A percentile compares a stretch with the other conserved stretches of the same genome.
Conservation (phyloP, 108 stramenopile species). For the Parietichytrium sp. region DNA sequence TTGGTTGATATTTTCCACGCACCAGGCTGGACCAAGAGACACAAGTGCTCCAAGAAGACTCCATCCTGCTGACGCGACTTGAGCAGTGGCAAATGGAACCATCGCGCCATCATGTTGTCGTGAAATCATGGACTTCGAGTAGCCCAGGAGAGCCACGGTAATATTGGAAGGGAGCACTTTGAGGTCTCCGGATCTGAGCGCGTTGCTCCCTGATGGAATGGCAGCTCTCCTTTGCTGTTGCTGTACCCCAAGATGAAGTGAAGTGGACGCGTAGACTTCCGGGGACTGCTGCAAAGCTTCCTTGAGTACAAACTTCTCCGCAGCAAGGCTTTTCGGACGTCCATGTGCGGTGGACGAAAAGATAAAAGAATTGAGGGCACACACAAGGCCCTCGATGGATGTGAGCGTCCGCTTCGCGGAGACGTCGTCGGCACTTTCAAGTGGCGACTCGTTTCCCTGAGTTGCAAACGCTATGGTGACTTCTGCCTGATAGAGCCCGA, state of each 20-base stretch:
- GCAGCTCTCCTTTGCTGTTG: neutral
- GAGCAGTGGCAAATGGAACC: neutral
- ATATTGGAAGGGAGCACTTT: neutral
- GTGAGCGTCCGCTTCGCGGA: neutral
- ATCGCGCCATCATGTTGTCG: conserved; percentile 27
- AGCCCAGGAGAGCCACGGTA: neutral
- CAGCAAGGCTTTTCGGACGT: neutral
- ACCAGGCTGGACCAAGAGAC: neutral
- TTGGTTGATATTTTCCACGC: neutral
- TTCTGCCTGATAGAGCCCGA: conserved; percentile 28
- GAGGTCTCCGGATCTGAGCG: conserved; percentile 22
- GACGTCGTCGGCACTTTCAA: neutral
- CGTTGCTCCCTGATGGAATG: neutral
- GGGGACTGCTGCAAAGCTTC: conserved; percentile 2
- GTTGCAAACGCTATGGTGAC: neutral
- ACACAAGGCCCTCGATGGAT: conserved; percentile 14
- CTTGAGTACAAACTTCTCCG: neutral
- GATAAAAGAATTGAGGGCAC: neutral
- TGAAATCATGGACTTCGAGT: conserved; percentile 37
- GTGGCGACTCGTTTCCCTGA: neutral
- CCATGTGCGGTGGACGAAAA: conserved; percentile 23
- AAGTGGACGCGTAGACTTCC: too few relatives aligned
- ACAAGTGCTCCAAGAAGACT: neutral
- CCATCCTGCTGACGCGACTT: neutral
- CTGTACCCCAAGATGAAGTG: neutral